These are phyloP conservation scores for Saposhnikovia divaricata DNA, from an alignment of 129 eudicot genomes.

Conservation along the genomic window DNA sequence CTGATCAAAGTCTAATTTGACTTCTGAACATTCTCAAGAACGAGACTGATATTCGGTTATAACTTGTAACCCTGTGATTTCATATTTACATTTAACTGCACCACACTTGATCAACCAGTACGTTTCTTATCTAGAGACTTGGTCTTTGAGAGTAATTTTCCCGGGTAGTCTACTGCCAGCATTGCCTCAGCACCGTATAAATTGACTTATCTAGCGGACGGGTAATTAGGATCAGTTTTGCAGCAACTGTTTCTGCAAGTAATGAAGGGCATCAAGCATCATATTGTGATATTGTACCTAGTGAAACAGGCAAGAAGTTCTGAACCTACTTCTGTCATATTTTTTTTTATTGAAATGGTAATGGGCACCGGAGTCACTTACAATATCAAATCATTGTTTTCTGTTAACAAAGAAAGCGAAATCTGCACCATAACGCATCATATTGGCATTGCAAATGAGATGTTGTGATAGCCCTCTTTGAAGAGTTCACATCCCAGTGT, in stretches of 20 bases:
- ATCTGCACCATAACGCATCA: constrained; percentile 97
- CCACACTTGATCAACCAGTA: background rate
- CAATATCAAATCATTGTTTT: constrained; percentile 83
- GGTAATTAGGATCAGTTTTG: constrained; percentile 10
- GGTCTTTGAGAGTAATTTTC: background rate
- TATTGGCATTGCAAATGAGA: constrained; percentile 74
- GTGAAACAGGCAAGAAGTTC: background rate
- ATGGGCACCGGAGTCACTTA: constrained; percentile 84
- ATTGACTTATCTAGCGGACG: background rate
- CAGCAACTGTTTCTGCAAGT: constrained; percentile 76
- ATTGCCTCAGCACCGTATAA: background rate
- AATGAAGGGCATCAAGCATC: too few species aligned
- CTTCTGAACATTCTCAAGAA: background rate
- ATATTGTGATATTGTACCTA: constrained; percentile 59
- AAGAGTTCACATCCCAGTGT: constrained; percentile 72
- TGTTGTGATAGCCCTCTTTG: constrained; percentile 90
- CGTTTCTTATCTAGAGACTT: background rate
- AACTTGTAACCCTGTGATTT: background rate
- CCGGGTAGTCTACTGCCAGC: background rate
- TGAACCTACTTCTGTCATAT: background rate
- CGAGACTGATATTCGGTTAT: background rate
- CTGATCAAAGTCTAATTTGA: background rate
- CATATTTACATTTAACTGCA: background rate
- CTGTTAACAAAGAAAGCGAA: constrained; percentile 74
- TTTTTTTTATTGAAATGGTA: background rate